Evolutionary conservation across 177 flowering plant species (phyloP), one percentile per base, ranked within the genome.

Genomic region (Vitis hybrid): DNA sequence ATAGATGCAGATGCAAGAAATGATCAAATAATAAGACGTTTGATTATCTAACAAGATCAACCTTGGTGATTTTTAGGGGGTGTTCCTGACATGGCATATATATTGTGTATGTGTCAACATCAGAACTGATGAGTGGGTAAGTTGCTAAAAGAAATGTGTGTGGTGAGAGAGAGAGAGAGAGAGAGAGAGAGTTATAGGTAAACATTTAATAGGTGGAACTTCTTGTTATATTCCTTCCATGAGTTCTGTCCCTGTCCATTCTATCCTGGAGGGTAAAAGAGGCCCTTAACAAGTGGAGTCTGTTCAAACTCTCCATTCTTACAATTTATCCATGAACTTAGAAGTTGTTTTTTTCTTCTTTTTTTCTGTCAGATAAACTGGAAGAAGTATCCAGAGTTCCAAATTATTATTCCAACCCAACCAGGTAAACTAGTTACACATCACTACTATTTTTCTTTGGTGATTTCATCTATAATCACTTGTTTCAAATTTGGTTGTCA

Each of bases 41-140:
- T 11, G 58, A 66, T 68, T 54, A 30, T 74, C 49, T 72, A 49
- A 74, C 35, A 9, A 27, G 66, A 24, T 55, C 12, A 14, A 9
- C 62, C 59, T 12, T 70, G 77, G 21, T 74, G 19, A 70, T 64
- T 10, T 60, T 27, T 60, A 89, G 97, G 91, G 68, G 18, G 54
- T 80, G 55, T 92, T 92, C 77, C 66, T 92, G 48, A 35, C 66
- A 35, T 92, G 94, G 97, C 97, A 92, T 81, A 14, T 87, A 1
- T 88, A 90, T 74, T 90, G 97, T 69, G 69, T 87, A 35, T 89
- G 91, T 71, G 66, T 75, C 83, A 92, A 92, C 79, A 83, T 89
- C 68, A 90, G 76, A 85, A 92, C 92, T 21, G 93, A 92, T 61
- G 97, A 92, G 72, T 90, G 97, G 97, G 94, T 92, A 78, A 83